These are phyloP conservation scores for Choiromyces venosus DNA, from an alignment of 495 filamentous ascomycete species.

Conservation along the genomic window DNA sequence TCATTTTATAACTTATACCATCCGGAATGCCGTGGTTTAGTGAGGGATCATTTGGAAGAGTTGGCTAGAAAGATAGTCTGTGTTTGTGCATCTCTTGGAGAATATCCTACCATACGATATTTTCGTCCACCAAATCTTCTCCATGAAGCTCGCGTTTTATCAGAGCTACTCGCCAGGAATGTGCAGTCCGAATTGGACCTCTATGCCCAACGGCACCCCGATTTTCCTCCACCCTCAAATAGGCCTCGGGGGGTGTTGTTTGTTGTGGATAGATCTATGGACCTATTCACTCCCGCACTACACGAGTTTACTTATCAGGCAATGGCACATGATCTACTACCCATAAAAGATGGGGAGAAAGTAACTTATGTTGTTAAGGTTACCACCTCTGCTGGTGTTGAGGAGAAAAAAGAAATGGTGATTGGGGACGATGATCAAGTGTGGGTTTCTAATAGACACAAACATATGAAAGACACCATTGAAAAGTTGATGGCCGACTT, in stretches of 20 bases:
- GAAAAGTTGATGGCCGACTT: slow-evolving; percentile 90
- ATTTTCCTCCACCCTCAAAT: slow-evolving; percentile 75
- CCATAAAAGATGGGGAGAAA: slow-evolving; percentile 80
- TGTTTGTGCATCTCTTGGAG: slow-evolving; percentile 45
- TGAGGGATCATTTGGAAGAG: slow-evolving; percentile 70
- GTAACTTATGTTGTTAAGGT: slow-evolving; percentile 57
- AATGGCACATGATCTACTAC: slow-evolving; percentile 90
- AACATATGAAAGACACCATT: slow-evolving; percentile 97
- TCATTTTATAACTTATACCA: slow-evolving; percentile 92
- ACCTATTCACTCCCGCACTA: slow-evolving; percentile 74
- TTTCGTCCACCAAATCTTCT: slow-evolving; percentile 66
- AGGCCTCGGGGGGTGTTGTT: slow-evolving; percentile 78
- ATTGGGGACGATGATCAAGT: slow-evolving; percentile 83
- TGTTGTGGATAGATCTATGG: slow-evolving; percentile 88
- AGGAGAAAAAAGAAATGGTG: slow-evolving; percentile 81
- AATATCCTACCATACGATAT: slow-evolving; percentile 73
- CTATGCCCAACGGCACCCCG: slow-evolving; percentile 71
- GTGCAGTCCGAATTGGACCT: slow-evolving; percentile 83
- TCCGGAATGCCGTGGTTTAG: slow-evolving; percentile 76
- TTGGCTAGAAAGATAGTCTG: slow-evolving; percentile 70
- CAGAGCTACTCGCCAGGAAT: slow-evolving; percentile 81
- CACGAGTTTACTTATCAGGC: slow-evolving; percentile 99
- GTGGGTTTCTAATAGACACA: slow-evolving; percentile 88
- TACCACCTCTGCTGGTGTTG: slow-evolving; percentile 69
- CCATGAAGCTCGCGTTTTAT: slow-evolving; percentile 84